phyloP scores from a whole-genome alignment of 257 asterid species.

The Nicotiana otophora region DNA sequence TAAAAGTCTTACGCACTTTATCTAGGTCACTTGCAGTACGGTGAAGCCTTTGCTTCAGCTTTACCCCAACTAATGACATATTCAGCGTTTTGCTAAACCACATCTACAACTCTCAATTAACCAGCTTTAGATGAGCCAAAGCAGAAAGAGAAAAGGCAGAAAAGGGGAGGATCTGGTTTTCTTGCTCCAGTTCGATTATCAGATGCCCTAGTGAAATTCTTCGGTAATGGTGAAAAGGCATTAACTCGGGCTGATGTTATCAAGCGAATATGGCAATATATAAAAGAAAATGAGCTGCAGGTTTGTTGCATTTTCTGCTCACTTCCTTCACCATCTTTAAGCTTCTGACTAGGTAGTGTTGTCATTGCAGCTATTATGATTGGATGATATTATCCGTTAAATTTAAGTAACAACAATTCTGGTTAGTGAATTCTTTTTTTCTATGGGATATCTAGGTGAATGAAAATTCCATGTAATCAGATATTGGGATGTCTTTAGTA shows the following conservation, averaged over 20 bases:
- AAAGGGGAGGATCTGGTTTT: constrained; percentile 24
- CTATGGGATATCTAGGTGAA: not conserved
- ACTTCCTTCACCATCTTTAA: not conserved
- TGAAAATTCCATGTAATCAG: not conserved
- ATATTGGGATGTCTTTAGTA: not conserved
- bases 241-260: constrained; percentile 33
- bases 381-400: not conserved
- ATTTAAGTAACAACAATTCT: not conserved
- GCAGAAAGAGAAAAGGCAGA: constrained; percentile 26
- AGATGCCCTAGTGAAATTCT: constrained; percentile 30
- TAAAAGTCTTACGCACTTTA: not conserved
- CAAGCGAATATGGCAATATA: constrained; percentile 40
- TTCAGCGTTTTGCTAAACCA: not conserved
- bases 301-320: constrained; percentile 16
- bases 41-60: constrained; percentile 1
- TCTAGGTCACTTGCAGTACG: not conserved
- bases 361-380: not conserved
- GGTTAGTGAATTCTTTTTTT: not conserved
- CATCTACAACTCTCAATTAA: constrained; percentile 1
- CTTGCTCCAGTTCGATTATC: constrained; percentile 32
- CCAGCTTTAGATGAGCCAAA: constrained; percentile 25
- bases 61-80: constrained; percentile 1
- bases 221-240: constrained; percentile 29
- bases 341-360: not conserved
- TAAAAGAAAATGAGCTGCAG: constrained; percentile 42